These are phyloP conservation scores for Staphylotrichum longicolle DNA, from an alignment of 495 filamentous ascomycete species.

Conservation along the genomic window DNA sequence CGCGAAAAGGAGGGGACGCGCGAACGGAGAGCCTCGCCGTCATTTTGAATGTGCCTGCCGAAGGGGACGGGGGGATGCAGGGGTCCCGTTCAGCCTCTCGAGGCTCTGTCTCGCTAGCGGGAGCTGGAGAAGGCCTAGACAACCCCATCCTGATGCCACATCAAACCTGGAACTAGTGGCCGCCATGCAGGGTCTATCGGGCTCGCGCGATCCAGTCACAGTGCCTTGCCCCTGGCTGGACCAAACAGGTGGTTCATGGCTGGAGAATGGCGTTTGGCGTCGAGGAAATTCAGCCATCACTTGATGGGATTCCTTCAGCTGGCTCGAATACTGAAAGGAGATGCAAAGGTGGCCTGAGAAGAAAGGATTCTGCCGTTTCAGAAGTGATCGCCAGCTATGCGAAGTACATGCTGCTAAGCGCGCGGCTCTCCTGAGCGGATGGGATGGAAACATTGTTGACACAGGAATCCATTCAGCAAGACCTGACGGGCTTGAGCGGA, in stretches of 20 bases:
- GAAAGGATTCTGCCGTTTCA: too few relatives aligned
- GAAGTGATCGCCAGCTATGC: too few relatives aligned
- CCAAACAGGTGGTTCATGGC: too few relatives aligned
- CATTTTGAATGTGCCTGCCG: background rate
- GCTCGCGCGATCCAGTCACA: background rate
- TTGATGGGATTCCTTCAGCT: background rate
- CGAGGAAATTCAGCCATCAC: background rate
- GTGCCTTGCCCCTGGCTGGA: background rate
- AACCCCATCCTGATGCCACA: background rate
- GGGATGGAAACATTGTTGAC: too few relatives aligned
- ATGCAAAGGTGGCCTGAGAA: too few relatives aligned
- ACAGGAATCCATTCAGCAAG: too few relatives aligned
- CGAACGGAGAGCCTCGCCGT: slow-evolving; percentile 10
- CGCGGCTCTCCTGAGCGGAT: too few relatives aligned
- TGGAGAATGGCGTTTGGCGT: background rate
- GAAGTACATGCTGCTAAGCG: too few relatives aligned
- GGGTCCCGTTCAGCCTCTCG: slow-evolving; percentile 20
- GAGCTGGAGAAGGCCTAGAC: background rate
- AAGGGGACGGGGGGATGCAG: slow-evolving; percentile 2
- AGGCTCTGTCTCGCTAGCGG: background rate
- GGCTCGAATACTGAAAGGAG: background rate
- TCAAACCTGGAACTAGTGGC: slow-evolving; percentile 7
- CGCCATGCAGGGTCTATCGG: slow-evolving; percentile 1
- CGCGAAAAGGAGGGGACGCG: background rate
- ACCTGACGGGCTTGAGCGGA: too few relatives aligned